Base-by-base conservation (phyloP, 2,329 filamentous ascomycete species). In the Neofusicoccum parvum region DNA sequence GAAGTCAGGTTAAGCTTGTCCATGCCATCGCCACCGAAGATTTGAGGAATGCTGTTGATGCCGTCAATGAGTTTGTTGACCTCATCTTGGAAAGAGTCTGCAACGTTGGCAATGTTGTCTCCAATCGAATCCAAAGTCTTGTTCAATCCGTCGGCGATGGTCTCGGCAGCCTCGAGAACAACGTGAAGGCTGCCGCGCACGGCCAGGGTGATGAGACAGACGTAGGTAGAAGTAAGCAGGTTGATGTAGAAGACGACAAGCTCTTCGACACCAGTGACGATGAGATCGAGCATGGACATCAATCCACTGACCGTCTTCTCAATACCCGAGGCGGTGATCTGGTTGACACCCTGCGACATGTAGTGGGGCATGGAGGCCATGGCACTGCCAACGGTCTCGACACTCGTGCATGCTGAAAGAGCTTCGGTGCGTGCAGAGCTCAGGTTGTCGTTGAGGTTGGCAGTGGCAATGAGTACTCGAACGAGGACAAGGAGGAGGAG, bases 351-450 rank as follows among this genome's bases (percentile, higher is more conserved):
- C 60, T 86, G 83, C 1, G 94, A 91, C 75, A 98, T 89, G 80
- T 97, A 98, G 79, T 97, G 91, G 65, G 95, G 95, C 93, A 98
- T 97, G 43, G 95, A 98, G 45, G 94, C 95, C 92, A 99, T 94
- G 67, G 92, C 87, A 76, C 93, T 97, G 68, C 94, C 95, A 71
- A 96, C 87, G 70, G 92, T 92, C 81, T 99, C 94, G 54, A 98
- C 94, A 76, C 91, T 91, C 66, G 89, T 92, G 78, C 95, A 99
- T 69, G 94, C 93, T 62, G 92, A 90, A 62, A 97, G 86, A 27
- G 95, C 94, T 82, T 97, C 89, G 65, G 82, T 79, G 76, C 92
- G 90, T 54, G 95, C 94, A 65, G 88, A 88, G 63, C 80, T 87
- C 69, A 98, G 86, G 74, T 94, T 88, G 70, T 87, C 83, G 74